Conservation (phyloP, 2,329 filamentous ascomycete species). For the Alternaria brassicae region DNA sequence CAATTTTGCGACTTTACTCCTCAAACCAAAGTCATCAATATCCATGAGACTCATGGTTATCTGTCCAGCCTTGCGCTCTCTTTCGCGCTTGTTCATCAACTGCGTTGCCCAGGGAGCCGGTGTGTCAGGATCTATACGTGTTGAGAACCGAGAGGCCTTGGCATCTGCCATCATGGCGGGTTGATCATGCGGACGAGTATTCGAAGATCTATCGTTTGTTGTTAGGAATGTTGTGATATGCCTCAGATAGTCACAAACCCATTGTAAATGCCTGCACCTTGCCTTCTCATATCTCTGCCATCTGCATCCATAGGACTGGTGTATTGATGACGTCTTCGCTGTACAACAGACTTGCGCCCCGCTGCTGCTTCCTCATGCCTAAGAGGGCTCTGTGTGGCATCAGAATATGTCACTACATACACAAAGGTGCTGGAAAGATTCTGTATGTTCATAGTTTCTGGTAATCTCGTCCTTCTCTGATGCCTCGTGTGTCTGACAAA, state of each 20-base stretch:
- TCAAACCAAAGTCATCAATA: constrained; percentile 18
- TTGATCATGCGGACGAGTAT: neutral
- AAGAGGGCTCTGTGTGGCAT: neutral
- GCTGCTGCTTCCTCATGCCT: no score
- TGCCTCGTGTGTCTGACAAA: neutral
- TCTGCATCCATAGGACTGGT: neutral
- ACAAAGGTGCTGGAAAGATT: neutral
- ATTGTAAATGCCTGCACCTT: neutral
- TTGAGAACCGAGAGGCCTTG: neutral
- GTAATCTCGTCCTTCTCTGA: neutral
- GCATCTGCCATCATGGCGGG: constrained; percentile 3
- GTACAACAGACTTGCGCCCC: neutral
- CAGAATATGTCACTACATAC: neutral
- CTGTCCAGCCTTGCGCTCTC: neutral
- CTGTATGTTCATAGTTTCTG: neutral
- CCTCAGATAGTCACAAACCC: neutral
- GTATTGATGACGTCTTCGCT: neutral
- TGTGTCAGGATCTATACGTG: neutral
- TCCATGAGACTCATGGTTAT: constrained; percentile 17
- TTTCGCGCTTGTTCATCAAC: no score
- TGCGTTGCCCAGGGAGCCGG: neutral
- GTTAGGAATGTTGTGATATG: neutral
- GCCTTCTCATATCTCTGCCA: neutral
- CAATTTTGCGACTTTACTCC: constrained; percentile 26
- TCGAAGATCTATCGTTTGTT: neutral